Evolutionary conservation across 345 rosid genomes (phyloP).

Genomic region (Salix purpurea): DNA sequence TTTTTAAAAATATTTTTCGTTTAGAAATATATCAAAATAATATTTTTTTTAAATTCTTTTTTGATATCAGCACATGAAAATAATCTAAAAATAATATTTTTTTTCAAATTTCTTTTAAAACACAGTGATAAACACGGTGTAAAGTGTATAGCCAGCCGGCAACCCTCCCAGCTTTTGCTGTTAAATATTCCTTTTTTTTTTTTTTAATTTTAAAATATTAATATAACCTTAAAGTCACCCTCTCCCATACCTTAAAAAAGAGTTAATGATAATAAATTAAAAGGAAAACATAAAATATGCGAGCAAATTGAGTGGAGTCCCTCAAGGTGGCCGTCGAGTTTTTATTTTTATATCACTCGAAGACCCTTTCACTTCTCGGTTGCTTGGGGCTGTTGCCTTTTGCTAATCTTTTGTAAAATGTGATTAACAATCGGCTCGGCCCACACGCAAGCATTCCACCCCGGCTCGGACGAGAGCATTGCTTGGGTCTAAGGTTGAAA

Average conservation of each 20-base stretch:
- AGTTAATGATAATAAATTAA: background rate
- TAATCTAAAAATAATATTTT: too few relatives aligned
- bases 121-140: fast-evolving
- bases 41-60: too few relatives aligned
- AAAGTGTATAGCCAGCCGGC: background rate
- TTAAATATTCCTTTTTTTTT: background rate
- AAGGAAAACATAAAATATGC: background rate
- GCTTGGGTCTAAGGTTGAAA: too few relatives aligned
- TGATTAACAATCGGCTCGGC: background rate
- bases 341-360: background rate
- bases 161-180: background rate
- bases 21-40: too few relatives aligned
- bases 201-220: background rate
- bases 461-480: too few relatives aligned
- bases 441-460: too few relatives aligned
- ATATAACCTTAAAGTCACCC: background rate
- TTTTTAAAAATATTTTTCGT: too few relatives aligned
- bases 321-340: background rate
- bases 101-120: too few relatives aligned
- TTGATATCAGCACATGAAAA: too few relatives aligned
- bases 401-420: background rate
- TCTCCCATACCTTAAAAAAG: background rate
- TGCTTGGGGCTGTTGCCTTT: background rate
- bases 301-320: background rate
- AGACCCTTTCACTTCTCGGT: background rate